Base-by-base conservation (phyloP, 805 yeast species). In the Scheffersomyces coipomensis region DNA sequence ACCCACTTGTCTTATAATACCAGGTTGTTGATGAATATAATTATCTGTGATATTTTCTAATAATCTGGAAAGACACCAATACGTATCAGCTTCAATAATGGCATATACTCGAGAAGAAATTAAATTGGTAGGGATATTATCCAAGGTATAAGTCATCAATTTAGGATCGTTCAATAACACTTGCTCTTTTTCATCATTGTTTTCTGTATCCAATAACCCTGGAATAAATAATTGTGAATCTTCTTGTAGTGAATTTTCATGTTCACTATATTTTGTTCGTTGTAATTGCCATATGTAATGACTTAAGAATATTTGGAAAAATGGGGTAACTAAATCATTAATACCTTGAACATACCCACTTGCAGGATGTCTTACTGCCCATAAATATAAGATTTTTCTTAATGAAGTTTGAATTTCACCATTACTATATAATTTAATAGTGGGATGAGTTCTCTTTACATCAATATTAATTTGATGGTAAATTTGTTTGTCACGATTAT, bases 291-390 rank as follows among this genome's bases (percentile, higher is more conserved):
- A 64, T 29, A 69, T 33, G 59, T 90, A 89, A 42, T 81, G 80
- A 2, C 81, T 71, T 34, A 93, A 60, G 53, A 91, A 91, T 0
- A 89, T 83, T 62, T 91, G 96, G 61, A 76, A 89, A 57, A 93
- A 88, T 3, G 99, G 98, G 1, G 97, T 91, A 12, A 83, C 88
- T 35, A 91, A 71, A 64, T 91, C 99, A 60, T 91, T 91, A 37
- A 91, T 91, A 19, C 99, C 99, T 66, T 91, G 99, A 16, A 91
- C 99, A 60, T 91, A 91, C 12, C 99, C 99, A 55, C 93, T 83
- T 5, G 98, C 97, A 1, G 99, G 98, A 58, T 93, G 98, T 49
- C 98, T 75, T 19, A 91, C 81, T 0, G 98, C 95, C 99, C 99
- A 91, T 24, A 91, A 68, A 55, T 89, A 91, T 38, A 91, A 66